phyloP scores from a whole-genome alignment of 2,329 filamentous ascomycete genomes.

The Ceratocystis alfenasii region DNA sequence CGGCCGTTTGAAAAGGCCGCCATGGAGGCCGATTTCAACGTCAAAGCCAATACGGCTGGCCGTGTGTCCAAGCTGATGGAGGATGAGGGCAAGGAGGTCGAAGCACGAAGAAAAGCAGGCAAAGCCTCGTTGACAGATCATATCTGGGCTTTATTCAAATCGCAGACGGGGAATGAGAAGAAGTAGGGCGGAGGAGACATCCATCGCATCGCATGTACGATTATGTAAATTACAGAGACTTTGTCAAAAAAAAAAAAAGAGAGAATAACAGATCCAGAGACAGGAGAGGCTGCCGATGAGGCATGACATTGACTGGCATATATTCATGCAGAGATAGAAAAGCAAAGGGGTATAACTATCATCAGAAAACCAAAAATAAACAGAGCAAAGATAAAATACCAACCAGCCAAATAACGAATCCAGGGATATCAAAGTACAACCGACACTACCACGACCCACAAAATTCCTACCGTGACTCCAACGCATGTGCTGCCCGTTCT shows the following conservation, averaged over 20 bases:
- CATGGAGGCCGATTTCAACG: constrained; percentile 48
- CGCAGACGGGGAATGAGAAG: not conserved
- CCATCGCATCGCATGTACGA: not conserved
- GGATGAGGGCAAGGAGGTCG: constrained; percentile 42
- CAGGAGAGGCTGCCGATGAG: not conserved
- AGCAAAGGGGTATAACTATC: constrained; percentile 17
- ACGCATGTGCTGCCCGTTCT: constrained; percentile 45
- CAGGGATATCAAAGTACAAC: not conserved
- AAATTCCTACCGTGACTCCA: constrained; percentile 36
- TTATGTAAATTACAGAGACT: not conserved
- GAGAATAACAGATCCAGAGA: constrained; percentile 1
- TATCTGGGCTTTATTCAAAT: constrained; percentile 29
- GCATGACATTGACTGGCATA: not conserved
- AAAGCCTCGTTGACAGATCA: constrained; percentile 36
- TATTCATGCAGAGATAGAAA: constrained; percentile 9
- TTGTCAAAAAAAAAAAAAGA: not conserved
- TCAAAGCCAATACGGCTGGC: constrained; percentile 47
- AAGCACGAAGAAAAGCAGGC: constrained; percentile 46
- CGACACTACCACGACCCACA: not conserved
- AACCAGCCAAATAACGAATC: constrained; percentile 2
- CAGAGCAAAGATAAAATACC: constrained; percentile 1
- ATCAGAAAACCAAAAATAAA: constrained; percentile 14
- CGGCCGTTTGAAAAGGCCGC: constrained; percentile 51
- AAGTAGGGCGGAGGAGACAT: not conserved
- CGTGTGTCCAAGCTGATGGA: constrained; percentile 44